A percentile compares a stretch with the other conserved stretches of the same genome.
Conservation (phyloP, 495 filamentous ascomycete species). For the Aspergillus bertholletiae region DNA sequence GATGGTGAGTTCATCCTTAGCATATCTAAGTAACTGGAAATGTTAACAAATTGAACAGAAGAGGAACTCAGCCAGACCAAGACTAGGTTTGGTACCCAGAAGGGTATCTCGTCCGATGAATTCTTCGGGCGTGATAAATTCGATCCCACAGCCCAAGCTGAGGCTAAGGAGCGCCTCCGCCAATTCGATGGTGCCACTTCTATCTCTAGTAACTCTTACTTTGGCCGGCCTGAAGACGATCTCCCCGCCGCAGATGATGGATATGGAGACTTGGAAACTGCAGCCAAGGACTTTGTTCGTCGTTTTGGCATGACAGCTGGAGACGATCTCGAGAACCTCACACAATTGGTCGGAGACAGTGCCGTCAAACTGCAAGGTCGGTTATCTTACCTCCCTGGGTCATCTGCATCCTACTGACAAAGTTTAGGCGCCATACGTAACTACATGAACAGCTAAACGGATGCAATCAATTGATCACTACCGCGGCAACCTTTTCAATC, state of each 20-base stretch:
- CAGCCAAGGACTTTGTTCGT: constrained; percentile 90
- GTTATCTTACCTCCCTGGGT: constrained; percentile 11
- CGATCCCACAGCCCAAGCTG: constrained; percentile 73
- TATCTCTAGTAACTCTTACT: constrained; percentile 96
- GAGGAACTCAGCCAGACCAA: constrained; percentile 37
- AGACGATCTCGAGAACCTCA: constrained; percentile 90
- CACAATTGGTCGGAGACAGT: constrained; percentile 76
- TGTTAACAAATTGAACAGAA: constrained; percentile 22
- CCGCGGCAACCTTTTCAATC: constrained; percentile 5
- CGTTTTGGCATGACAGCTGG: constrained; percentile 93
- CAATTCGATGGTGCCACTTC: constrained; percentile 89
- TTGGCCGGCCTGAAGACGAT: constrained; percentile 82
- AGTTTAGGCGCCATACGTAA: constrained; percentile 65
- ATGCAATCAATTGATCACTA: background rate
- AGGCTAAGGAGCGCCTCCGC: constrained; percentile 81
- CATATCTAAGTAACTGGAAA: background rate
- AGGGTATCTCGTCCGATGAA: constrained; percentile 95
- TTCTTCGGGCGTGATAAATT: constrained; percentile 91
- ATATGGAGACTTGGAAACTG: constrained; percentile 85
- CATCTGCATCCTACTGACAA: constrained; percentile 8
- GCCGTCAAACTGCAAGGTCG: constrained; percentile 75
- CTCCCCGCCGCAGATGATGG: constrained; percentile 54
- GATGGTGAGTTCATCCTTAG: constrained; percentile 57
- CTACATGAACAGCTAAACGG: constrained; percentile 68
- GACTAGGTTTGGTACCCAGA: constrained; percentile 74